Conservation (phyloP, 2,329 filamentous ascomycete species). For the Calonectria henricotiae region DNA sequence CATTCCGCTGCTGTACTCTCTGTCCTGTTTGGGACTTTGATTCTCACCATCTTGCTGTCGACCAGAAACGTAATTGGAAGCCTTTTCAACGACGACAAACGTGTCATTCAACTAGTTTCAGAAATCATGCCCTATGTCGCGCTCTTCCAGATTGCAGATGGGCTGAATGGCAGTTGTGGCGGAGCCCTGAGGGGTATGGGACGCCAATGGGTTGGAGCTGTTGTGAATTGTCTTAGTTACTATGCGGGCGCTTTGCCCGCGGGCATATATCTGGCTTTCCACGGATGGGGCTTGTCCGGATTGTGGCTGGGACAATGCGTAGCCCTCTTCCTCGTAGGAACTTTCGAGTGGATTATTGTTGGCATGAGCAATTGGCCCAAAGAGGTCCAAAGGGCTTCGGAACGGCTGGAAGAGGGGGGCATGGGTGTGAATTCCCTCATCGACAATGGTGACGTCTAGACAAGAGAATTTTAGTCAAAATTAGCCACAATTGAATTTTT, state of each 20-base stretch:
- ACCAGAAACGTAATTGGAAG: slow-evolving; percentile 82
- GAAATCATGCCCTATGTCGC: slow-evolving; percentile 89
- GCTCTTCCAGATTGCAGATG: slow-evolving; percentile 92
- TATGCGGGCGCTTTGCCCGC: slow-evolving; percentile 86
- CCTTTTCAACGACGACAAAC: slow-evolving; percentile 85
- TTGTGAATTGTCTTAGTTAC: slow-evolving; percentile 87
- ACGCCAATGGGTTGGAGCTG: slow-evolving; percentile 86
- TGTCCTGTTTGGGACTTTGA: slow-evolving; percentile 77
- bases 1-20: slow-evolving; percentile 84
- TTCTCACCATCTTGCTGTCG: slow-evolving; percentile 79
- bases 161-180: slow-evolving; percentile 88
- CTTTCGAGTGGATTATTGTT: slow-evolving; percentile 85
- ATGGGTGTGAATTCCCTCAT: slow-evolving; percentile 20
- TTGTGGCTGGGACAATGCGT: slow-evolving; percentile 90
- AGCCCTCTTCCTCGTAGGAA: slow-evolving; percentile 85
- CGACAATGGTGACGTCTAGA: slow-evolving; percentile 32
- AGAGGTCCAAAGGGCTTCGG: slow-evolving; percentile 50
- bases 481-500: not conserved
- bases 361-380: slow-evolving; percentile 82
- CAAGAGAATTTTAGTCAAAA: not conserved
- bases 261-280: slow-evolving; percentile 89
- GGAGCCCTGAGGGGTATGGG: slow-evolving; percentile 89
- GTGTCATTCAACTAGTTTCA: slow-evolving; percentile 81
- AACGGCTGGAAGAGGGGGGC: slow-evolving; percentile 48
- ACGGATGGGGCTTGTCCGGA: slow-evolving; percentile 86